These are phyloP conservation scores for Nemania sp. DNA, from an alignment of 2,329 filamentous ascomycete species.

Conservation along the genomic window DNA sequence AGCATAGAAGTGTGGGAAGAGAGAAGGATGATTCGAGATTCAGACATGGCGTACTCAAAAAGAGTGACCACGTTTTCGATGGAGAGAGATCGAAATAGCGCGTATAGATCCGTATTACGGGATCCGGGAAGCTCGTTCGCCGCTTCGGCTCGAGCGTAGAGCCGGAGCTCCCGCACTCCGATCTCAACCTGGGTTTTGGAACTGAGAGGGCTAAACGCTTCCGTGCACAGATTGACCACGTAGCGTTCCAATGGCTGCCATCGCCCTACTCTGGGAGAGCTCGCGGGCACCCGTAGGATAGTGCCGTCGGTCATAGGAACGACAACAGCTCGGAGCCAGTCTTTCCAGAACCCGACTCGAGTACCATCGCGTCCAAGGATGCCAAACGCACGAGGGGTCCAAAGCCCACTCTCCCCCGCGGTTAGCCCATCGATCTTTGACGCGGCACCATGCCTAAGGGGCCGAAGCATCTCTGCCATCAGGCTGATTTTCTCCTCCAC, in stretches of 20 bases:
- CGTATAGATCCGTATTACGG: constrained; percentile 88
- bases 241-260: constrained; percentile 98
- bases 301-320: constrained; percentile 93
- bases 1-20: constrained; percentile 97
- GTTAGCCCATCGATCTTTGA: constrained; percentile 97
- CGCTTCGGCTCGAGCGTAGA: constrained; percentile 93
- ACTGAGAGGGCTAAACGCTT: constrained; percentile 87
- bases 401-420: constrained; percentile 91
- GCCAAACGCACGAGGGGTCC: constrained; percentile 92
- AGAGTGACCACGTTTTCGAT: constrained; percentile 90
- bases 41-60: constrained; percentile 89
- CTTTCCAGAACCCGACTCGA: constrained; percentile 94
- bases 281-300: constrained; percentile 80
- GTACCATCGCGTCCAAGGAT: constrained; percentile 83
- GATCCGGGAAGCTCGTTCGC: constrained; percentile 91
- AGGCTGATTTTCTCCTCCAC: constrained; percentile 96
- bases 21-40: constrained; percentile 93
- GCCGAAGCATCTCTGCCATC: constrained; percentile 94
- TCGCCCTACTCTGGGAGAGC: constrained; percentile 85
- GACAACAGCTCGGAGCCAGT: constrained; percentile 93
- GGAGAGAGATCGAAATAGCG: constrained; percentile 86
- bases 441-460: constrained; percentile 89
- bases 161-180: constrained; percentile 81
- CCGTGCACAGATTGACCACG: constrained; percentile 94
- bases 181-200: constrained; percentile 97